Evolutionary conservation across 1,284 basidiomycete genomes (phyloP).

Genomic region (Apiotrichum mycotoxinovorans): DNA sequence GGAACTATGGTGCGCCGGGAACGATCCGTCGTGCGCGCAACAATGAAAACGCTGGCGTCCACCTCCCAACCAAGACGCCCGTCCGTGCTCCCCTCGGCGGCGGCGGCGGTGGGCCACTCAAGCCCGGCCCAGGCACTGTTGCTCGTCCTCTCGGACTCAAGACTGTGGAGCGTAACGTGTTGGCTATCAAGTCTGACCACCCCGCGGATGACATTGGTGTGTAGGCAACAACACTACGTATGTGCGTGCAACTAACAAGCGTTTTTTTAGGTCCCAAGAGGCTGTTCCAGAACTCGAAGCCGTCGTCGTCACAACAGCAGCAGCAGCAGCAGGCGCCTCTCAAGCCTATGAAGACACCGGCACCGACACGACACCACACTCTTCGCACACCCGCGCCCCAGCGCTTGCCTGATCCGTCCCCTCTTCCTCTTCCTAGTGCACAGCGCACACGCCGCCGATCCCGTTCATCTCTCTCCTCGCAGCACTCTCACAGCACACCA

Average conservation of each 20-base stretch:
- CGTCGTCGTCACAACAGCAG: conserved; percentile 1
- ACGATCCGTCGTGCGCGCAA: conserved; percentile 12
- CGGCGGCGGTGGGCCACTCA: conserved; percentile 5
- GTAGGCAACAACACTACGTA: not conserved
- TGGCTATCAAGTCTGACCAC: conserved; percentile 2
- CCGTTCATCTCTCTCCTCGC: conserved; percentile 8
- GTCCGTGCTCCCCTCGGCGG: conserved; percentile 10
- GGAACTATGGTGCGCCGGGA: conserved; percentile 10
- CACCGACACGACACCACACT: not conserved
- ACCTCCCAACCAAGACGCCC: conserved; percentile 19
- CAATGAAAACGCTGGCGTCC: conserved; percentile 21
- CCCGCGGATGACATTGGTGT: conserved; percentile 18
- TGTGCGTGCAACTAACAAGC: not conserved
- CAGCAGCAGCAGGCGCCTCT: conserved; percentile 4
- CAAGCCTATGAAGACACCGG: conserved; percentile 12
- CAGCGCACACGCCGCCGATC: conserved; percentile 29
- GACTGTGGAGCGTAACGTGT: conserved; percentile 18
- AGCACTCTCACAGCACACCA: conserved; percentile 1
- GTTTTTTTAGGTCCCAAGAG: conserved; percentile 15
- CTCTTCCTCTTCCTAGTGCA: conserved; percentile 41
- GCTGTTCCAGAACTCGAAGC: conserved; percentile 13
- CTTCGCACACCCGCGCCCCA: conserved; percentile 17
- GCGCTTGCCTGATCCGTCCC: conserved; percentile 14
- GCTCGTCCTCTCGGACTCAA: conserved; percentile 16
- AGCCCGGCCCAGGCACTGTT: conserved; percentile 10